Evolutionary conservation across 2,329 filamentous ascomycete genomes (phyloP), one percentile per base, ranked within the genome.

Genomic region (Botrytis fragariae): DNA sequence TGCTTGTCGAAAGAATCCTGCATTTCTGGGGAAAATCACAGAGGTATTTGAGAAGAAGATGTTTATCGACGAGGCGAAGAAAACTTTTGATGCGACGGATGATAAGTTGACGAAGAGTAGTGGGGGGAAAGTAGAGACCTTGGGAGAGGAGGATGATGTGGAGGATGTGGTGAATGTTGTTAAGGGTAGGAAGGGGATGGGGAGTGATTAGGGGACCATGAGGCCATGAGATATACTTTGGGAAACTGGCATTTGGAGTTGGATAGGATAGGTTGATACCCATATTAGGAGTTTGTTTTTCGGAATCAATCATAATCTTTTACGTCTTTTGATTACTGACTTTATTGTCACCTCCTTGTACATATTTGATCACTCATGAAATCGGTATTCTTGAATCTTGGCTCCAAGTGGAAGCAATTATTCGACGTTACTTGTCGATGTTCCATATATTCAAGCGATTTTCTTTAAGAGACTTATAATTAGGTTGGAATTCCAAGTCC

Each of bases 1-100:
- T 83, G 94, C 94, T 57, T 89, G 98, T 78, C 89, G 96, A 45
- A 90, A 92, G 76, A 97, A 98, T 80, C 91, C 93, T 14, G 86
- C 89, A 74, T 97, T 97, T 81, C 86, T 98, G 61, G 96, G 96
- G 67, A 91, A 95, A 79, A 94, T 98, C 72, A 90, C 93, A 81
- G 94, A 97, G 84, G 89, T 97, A 80, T 88, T 97, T 77, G 92
- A 93, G 83, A 95, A 95, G 86, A 94, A 97, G 78, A 91, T 91
- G 81, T 91, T 94, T 80, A 90, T 98, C 75, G 96, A 96, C 81
- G 89, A 92, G 79, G 92, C 93, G 70, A 87, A 94, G 75, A 94
- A 95, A 84, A 89, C 90, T 70, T 89, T 95, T 77, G 88, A 91
- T 79, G 89, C 89, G 69, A 91, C 91, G 77, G 90, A 91, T 80